A percentile compares a stretch with the other conserved stretches of the same genome.
Conservation (phyloP, 768 basidiomycete genomes). For the Cytidiella melzeri region DNA sequence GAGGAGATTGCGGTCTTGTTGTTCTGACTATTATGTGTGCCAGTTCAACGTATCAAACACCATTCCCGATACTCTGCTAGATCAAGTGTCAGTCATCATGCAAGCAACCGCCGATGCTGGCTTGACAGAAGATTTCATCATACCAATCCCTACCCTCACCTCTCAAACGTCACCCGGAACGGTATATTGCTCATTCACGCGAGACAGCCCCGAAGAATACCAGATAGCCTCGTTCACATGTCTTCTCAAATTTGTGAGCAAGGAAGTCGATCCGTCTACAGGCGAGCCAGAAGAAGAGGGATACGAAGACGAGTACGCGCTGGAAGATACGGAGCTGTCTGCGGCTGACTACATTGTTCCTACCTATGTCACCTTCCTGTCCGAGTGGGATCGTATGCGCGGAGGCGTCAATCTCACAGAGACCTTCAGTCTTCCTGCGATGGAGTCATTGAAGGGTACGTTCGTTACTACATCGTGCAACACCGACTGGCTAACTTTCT, state of each 20-base stretch:
- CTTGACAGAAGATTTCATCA: conserved; percentile 91
- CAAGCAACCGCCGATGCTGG: conserved; percentile 67
- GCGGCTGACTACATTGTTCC: conserved; percentile 95
- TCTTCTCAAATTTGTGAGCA: conserved; percentile 90
- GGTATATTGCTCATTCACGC: conserved; percentile 91
- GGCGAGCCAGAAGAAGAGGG: conserved; percentile 97
- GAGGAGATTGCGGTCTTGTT: neutral
- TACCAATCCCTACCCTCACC: conserved; percentile 69
- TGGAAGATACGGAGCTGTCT: conserved; percentile 92
- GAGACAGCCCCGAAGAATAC: conserved; percentile 72
- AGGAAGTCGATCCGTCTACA: conserved; percentile 93
- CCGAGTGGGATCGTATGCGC: conserved; percentile 93
- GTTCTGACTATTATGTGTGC: conserved; percentile 9
- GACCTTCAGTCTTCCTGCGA: conserved; percentile 87
- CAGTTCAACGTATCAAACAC: conserved; percentile 99
- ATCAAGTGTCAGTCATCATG: conserved; percentile 93
- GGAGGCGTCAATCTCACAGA: conserved; percentile 77
- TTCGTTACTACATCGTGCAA: conserved; percentile 10
- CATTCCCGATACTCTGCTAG: conserved; percentile 89
- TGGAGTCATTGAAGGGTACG: conserved; percentile 92
- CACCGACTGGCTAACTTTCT: conserved; percentile 15
- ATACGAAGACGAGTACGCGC: conserved; percentile 98
- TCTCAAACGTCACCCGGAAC: conserved; percentile 71
- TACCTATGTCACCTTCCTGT: conserved; percentile 85
- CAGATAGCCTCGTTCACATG: conserved; percentile 82